Evolutionary conservation across 495 filamentous ascomycete species (phyloP), one percentile per base, ranked within the genome.

Genomic region (Emericellopsis terricola): DNA sequence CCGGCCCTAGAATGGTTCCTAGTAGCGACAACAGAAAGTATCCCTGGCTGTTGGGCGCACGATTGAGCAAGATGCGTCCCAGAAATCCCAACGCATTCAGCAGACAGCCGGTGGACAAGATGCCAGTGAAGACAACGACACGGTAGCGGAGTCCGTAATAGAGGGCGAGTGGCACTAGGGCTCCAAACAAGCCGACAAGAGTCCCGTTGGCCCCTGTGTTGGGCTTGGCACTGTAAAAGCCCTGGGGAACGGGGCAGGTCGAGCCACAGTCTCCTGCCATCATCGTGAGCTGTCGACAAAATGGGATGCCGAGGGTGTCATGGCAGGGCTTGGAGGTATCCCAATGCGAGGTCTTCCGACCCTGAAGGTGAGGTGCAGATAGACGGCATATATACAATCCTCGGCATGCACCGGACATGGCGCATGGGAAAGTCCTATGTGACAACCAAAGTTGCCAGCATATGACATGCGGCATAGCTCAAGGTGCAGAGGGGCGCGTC

Each of bases 31-130:
- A 20, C 13, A 45, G 38, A 17, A 60, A 56, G 20, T 31, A 41
- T 10, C 37, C 33, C 17, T 38, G 37, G 28, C 42, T 51, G 5
- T 45, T 42, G 4, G 40, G 41, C 34, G 50, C 39, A 23, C 27
- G 36, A 18, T 42, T 41, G 18, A 60, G 43, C 29, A 65, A 31
- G 13, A 62, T 28, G 30, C 53, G 47, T 3, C 51, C 58, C 17
- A 53, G 41, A 36, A 62, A 62, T 21, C 58, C 57, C 17, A 56
- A 28, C 16, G 57, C 45, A 17, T 61, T 57, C 4, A 59, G 32
- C 2, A 51, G 40, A 8, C 62, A 41, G 0, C 57, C 58, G 2
- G 44, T 46, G 4, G 45, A 31, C 8, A 63, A 33, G 7, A 46
- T 23, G 4, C 44, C 45, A 2, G 52, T 35, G 39, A 59, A 58